Percentiles rank a stretch among this genome's conserved stretches.
Conservation (phyloP, 2,329 filamentous ascomycete species). For the Clathrospora elynae region DNA sequence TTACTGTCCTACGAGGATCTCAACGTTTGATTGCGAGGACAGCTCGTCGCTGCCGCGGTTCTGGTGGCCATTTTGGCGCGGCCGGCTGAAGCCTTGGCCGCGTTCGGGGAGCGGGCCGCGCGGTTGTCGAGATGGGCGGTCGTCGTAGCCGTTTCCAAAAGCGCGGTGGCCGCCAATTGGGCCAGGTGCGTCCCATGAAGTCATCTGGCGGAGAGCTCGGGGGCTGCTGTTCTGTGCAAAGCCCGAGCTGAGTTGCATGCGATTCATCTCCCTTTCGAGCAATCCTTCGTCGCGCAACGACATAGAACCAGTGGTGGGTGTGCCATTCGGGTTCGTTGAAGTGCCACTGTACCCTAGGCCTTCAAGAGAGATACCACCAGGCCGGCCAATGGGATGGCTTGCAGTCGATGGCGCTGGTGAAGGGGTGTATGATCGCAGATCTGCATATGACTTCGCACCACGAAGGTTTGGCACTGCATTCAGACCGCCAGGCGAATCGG, state of each 20-base stretch:
- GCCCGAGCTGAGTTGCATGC: constrained; percentile 61
- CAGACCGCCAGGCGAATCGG: constrained; percentile 73
- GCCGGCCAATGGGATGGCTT: constrained; percentile 75
- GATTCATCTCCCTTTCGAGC: constrained; percentile 67
- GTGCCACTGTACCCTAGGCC: constrained; percentile 57
- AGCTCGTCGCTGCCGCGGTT: constrained; percentile 67
- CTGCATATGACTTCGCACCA: constrained; percentile 94
- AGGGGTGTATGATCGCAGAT: constrained; percentile 91
- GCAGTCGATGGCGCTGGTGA: constrained; percentile 89
- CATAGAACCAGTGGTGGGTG: constrained; percentile 61
- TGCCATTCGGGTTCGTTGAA: constrained; percentile 69
- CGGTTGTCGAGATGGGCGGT: constrained; percentile 65
- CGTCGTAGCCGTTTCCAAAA: constrained; percentile 64
- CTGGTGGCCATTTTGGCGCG: constrained; percentile 66
- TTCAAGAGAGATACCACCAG: constrained; percentile 59
- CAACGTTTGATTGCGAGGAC: constrained; percentile 63
- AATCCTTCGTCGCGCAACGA: constrained; percentile 62
- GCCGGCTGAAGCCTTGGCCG: constrained; percentile 60
- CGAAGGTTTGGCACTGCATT: constrained; percentile 79
- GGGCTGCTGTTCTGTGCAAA: constrained; percentile 59
- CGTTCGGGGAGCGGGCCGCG: constrained; percentile 66
- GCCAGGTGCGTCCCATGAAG: constrained; percentile 64
- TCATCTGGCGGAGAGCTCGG: constrained; percentile 63
- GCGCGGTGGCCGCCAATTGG: constrained; percentile 69
- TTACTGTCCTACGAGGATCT: constrained; percentile 67